Percentiles rank a stretch among this genome's conserved stretches.
phyloP scores from a whole-genome alignment of 2,329 filamentous ascomycete species.

The Aspergillus sp. region DNA sequence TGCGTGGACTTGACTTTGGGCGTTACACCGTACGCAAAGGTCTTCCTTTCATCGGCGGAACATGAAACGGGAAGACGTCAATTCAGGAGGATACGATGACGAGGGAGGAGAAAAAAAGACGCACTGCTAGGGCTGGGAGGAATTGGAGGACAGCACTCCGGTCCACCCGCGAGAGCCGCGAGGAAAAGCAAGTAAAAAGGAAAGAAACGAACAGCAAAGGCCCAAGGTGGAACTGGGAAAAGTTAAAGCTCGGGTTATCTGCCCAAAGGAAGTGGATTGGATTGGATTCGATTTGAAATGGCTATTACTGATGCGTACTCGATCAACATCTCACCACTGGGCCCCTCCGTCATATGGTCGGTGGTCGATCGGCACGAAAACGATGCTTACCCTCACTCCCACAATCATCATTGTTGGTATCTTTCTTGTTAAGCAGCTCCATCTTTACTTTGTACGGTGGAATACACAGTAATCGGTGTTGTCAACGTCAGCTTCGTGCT shows the following conservation, averaged over 20 bases:
- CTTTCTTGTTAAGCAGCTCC: too few species aligned
- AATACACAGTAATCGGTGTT: background rate
- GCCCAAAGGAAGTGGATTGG: background rate
- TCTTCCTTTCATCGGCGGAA: background rate
- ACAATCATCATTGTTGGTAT: background rate
- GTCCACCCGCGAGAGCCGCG: slow-evolving; percentile 9
- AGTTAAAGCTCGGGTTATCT: background rate
- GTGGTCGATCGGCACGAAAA: background rate
- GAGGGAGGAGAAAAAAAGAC: background rate
- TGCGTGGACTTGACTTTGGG: background rate
- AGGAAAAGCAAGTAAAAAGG: slow-evolving; percentile 1
- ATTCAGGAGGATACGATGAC: too few species aligned
- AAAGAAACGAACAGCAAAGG: background rate
- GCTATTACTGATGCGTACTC: background rate
- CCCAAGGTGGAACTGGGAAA: background rate
- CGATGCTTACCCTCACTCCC: background rate
- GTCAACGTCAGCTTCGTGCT: background rate
- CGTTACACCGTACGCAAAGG: background rate
- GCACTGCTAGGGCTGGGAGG: background rate
- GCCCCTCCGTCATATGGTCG: background rate
- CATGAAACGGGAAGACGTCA: background rate
- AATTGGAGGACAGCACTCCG: background rate
- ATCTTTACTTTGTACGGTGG: too few species aligned
- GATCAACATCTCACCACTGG: background rate
- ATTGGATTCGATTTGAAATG: too few species aligned